Base-by-base conservation (phyloP, 228 moss, liverwort and hornwort genomes). In the Sphagnum fallax region DNA sequence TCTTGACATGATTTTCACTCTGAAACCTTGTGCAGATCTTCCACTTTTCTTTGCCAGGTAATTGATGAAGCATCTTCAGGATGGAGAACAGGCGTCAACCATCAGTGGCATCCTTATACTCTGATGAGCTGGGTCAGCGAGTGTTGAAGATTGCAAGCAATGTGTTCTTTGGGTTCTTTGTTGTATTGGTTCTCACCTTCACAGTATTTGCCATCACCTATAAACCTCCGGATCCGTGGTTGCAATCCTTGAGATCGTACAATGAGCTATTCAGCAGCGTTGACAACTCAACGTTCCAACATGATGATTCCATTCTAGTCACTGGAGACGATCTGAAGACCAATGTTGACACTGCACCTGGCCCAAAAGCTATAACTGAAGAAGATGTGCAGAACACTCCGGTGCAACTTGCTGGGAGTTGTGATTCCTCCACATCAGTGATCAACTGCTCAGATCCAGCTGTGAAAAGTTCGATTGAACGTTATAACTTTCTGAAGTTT, bases 221-320 rank as follows among this genome's bases (percentile, higher is more conserved):
- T 78, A 83, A 84, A 74, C 92, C 95, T 64, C 85, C 90, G 8
- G 89, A 91, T 73, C 91, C 89, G 50, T 89, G 85, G 90, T 77
- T 90, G 13, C 80, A 91, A 72, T 80, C 74, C 52, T 69, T 77
- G n/a, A 81, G 49, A 61, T 64, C 84, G 0, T 71, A 84, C 50
- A 63, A 73, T 3, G 64, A 63, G 64, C 73, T 81, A 10, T 77
- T 95, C 68, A 85, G 72, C 50, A 78, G 71, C 32, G 70, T 80
- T 18, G 79, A 77, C 14, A 95, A 92, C 63, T 78, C 89, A 52
- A 74, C 89, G 2, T 86, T 82, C 64, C 79, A 85, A 63, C 78
- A 81, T 4, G 95, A 92, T 63, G 84, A 91, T 60, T 80, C 95
- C 51, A 79, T 95, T 65, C 68, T 95, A n/a, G 79, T 92, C 68